Conservation (phyloP, 2,329 filamentous ascomycete species). For the Ophiostoma tasmaniense region DNA sequence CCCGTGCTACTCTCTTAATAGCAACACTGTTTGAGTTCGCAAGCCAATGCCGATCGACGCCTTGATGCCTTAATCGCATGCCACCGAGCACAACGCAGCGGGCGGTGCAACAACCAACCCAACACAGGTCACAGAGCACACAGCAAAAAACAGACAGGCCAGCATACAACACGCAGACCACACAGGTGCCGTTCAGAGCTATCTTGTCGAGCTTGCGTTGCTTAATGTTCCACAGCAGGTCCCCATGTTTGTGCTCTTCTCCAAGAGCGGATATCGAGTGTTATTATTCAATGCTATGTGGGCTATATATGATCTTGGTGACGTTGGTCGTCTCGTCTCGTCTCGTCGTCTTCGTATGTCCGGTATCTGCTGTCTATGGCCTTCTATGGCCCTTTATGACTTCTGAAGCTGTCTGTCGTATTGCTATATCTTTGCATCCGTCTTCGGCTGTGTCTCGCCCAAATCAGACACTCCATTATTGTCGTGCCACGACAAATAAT, state of each 20-base stretch:
- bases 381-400: not conserved
- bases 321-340: not conserved
- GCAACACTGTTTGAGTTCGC: no score
- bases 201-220: not conserved
- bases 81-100: not conserved
- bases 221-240: not conserved
- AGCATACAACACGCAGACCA: not conserved
- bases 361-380: no score
- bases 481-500: not conserved
- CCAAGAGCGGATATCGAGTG: conserved; percentile 1
- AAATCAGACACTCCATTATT: not conserved
- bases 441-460: not conserved
- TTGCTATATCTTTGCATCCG: not conserved
- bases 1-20: not conserved
- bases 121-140: not conserved
- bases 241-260: not conserved
- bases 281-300: conserved; percentile 7
- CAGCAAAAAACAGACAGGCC: no score
- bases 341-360: not conserved
- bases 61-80: not conserved
- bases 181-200: not conserved
- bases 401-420: not conserved
- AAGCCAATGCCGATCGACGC: not conserved
- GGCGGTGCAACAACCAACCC: not conserved
- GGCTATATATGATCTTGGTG: conserved; percentile 4